Evolutionary conservation across 805 yeast species (phyloP).

Genomic region (Teunomyces stri): DNA sequence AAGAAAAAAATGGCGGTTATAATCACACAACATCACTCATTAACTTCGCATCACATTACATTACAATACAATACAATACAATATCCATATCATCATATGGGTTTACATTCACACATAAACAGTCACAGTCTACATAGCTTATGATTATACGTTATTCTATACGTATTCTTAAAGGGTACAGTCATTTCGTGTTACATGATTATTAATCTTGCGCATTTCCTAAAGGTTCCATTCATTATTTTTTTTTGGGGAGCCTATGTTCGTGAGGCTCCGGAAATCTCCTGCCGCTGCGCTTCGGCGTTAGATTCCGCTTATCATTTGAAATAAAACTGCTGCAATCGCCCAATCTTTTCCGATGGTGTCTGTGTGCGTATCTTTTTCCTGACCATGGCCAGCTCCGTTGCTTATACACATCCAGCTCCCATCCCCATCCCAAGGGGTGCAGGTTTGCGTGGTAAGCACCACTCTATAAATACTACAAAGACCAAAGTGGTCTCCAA

Average conservation of each 20-base stretch:
- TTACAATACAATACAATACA: no score
- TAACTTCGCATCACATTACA: no score
- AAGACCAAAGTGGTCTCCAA: background rate
- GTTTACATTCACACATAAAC: no score
- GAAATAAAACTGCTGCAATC: background rate
- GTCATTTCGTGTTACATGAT: no score
- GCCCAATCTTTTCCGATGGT: background rate
- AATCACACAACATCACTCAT: no score
- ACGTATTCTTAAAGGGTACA: no score
- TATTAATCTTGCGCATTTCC: no score
- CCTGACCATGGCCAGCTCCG: background rate
- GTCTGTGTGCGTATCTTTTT: background rate
- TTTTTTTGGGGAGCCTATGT: no score
- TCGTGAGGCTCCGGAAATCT: background rate
- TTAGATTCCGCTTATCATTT: background rate
- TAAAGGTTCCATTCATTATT: no score
- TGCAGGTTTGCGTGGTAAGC: background rate
- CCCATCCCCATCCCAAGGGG: conserved; percentile 2
- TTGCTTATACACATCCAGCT: background rate
- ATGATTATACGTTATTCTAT: no score
- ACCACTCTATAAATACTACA: background rate
- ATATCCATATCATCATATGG: no score
- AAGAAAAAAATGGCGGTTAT: background rate
- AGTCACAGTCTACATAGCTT: no score
- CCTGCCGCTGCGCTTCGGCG: background rate